phyloP scores from a whole-genome alignment of 139 green algal genomes.

The Tetratostichococcus sp. region DNA sequence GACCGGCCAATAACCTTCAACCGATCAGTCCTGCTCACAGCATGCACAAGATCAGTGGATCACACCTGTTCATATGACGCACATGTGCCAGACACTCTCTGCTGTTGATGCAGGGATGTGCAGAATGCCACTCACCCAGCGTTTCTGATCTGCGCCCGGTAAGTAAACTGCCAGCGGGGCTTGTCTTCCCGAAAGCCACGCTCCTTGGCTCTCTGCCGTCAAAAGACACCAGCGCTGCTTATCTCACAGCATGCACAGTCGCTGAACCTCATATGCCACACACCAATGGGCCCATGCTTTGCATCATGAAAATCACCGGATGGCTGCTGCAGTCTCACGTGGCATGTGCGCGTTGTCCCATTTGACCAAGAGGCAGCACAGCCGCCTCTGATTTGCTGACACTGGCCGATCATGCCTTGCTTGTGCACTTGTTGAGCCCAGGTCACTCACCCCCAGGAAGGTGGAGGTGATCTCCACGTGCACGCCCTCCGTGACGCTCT shows the following conservation, averaged over 20 bases:
- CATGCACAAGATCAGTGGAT: neutral
- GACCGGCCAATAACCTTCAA: neutral
- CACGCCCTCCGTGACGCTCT: constrained; percentile 18
- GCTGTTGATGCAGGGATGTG: too few species aligned
- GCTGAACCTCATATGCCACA: too few species aligned
- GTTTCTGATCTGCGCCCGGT: constrained; percentile 31
- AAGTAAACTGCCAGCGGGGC: constrained; percentile 18
- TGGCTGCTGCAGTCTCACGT: too few species aligned
- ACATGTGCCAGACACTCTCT: neutral
- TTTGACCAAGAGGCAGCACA: too few species aligned
- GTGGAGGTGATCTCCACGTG: constrained; percentile 31
- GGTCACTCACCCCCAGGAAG: constrained; percentile 18
- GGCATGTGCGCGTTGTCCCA: too few species aligned
- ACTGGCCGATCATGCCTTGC: too few species aligned
- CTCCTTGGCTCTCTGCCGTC: constrained; percentile 5
- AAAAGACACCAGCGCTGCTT: neutral
- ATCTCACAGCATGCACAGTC: neutral
- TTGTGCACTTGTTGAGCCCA: too few species aligned
- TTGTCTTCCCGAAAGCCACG: constrained; percentile 8
- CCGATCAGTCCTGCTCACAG: constrained; percentile 3
- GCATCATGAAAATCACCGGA: too few species aligned
- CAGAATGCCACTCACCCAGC: constrained; percentile 18
- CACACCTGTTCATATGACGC: neutral
- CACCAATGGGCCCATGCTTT: too few species aligned
- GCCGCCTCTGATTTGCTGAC: too few species aligned